Evolutionary conservation across 495 filamentous ascomycete genomes (phyloP), one percentile per base, ranked within the genome.

Genomic region (Neurospora sp.): DNA sequence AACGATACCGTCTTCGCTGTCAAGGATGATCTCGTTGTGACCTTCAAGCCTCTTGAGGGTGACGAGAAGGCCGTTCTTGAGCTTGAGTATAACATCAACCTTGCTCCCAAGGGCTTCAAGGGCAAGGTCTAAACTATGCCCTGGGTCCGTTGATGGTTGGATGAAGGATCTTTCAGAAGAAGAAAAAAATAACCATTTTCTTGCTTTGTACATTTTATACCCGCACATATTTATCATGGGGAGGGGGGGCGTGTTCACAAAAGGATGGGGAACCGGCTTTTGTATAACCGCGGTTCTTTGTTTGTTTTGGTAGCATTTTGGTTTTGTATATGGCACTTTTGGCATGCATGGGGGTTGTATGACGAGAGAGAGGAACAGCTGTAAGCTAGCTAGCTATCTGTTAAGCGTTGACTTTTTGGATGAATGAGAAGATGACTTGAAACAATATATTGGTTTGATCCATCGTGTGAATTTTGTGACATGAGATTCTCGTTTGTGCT

Each of bases 1-100:
- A 87, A 92, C 73, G 92, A 94, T 83, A 88, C 89, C 28, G 92
- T 92, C 38, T 94, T 94, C 76, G 92, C 92, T 31, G 92, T 94
- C 71, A 94, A 94, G 85, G 90, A 92, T 77, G 90, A 90, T 38
- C 79, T 94, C 69, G 80, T 93, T 24, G 90, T 93, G 72, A 89
- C 93, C 75, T 94, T 94, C 81, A 82, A 89, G 74, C 87, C 88
- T 34, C 84, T 87, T 40, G 74, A 89, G 80, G 87, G 85, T 59
- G 90, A 94, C 73, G 80, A 76, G 75, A 86, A 90, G 79, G 93
- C 92, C 69, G 81, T 84, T 10, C 86, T 92, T 76, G 92, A 95
- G 81, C 82, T 95, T n/a, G 82, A 86, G 75, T 90, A 90, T 81
- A 86, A 90, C 74, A 88, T 91, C 76, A 83, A 84, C 77, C 77